Evolutionary conservation across 805 yeast genomes (phyloP), one percentile per base, ranked within the genome.

Genomic region (Spathaspora gorwiae): DNA sequence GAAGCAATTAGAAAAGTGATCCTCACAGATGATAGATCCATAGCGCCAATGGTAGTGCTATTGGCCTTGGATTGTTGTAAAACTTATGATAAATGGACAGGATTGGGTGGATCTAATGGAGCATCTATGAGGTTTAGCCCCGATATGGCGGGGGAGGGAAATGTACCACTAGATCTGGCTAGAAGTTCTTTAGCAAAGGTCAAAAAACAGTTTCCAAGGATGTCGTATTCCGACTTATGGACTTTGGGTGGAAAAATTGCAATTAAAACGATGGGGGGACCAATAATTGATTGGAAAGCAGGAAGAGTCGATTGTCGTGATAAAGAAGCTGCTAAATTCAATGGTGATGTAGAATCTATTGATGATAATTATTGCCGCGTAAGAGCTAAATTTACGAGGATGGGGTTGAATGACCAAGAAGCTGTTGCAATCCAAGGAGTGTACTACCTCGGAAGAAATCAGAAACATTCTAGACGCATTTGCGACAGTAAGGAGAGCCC

Each of bases 1-100:
- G 14, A 59, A 33, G 76, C 66, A 6, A 73, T 76, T 26, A 53
- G 50, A 39, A 55, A 57, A 12, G 52, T 56, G 15, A 51, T 73
- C 26, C 60, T 63, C 14, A 52, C 54, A 44, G 90, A 84, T 54
- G 83, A 81, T 51, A 81, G 79, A 33, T 80, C 83, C 26, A 84
- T 81, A 49, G 94, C 90, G 1, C 96, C 96, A 8, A 80, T 84
- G 12, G 68, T 88, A 35, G 80, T 88, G 24, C 79, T 96, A 55
- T 73, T 87, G 45, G 85, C 95, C 26, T 88, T 96, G 96, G 95
- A 88, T 61, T 78, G 84, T 32, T 78, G 87, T 46, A 96, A 95
- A n/a, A 86, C 94, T 14, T 89, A 73, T 63, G 88, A 87, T 55
- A 69, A 68, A 52, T 60, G 64, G n/a, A 66, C 59, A 26, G 65